These are phyloP conservation scores for Digitaria exilis DNA, from an alignment of 202 grass and related monocot genomes.

Conservation along the genomic window DNA sequence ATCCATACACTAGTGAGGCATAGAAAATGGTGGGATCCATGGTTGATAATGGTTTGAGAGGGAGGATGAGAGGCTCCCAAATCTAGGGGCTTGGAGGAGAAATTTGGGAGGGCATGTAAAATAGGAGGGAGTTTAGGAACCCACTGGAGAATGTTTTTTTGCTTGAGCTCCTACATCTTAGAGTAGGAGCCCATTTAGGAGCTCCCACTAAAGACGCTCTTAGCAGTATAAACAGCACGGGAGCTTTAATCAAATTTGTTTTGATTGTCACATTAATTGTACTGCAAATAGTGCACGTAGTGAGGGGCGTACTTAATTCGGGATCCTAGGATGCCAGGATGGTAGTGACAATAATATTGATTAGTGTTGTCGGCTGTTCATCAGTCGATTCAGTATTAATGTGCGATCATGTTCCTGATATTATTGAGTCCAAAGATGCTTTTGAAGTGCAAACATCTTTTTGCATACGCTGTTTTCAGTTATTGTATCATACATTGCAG, in stretches of 20 bases:
- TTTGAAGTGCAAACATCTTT: not conserved
- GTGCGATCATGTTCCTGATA: not conserved
- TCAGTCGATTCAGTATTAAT: not conserved
- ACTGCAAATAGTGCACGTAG: not conserved
- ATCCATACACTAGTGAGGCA: too few relatives aligned
- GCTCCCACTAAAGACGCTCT: too few relatives aligned
- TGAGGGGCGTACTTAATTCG: not conserved
- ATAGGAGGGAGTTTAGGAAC: too few relatives aligned
- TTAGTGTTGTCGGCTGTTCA: not conserved
- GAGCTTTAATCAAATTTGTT: not conserved
- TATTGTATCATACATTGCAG: constrained; percentile 21
- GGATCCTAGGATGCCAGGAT: not conserved
- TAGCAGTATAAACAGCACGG: not conserved
- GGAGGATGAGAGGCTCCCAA: too few relatives aligned
- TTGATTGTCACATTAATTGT: not conserved
- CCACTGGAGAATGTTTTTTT: too few relatives aligned
- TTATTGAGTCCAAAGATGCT: not conserved
- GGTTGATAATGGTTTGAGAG: too few relatives aligned
- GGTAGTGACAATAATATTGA: not conserved
- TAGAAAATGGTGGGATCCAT: too few relatives aligned
- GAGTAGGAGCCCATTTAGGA: too few relatives aligned
- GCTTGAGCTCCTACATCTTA: too few relatives aligned
- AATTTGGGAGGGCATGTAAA: too few relatives aligned
- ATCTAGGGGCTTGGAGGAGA: too few relatives aligned
- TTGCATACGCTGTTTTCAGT: not conserved